phyloP scores from a whole-genome alignment of 129 eudicot genomes.

The Cynara cardunculus region DNA sequence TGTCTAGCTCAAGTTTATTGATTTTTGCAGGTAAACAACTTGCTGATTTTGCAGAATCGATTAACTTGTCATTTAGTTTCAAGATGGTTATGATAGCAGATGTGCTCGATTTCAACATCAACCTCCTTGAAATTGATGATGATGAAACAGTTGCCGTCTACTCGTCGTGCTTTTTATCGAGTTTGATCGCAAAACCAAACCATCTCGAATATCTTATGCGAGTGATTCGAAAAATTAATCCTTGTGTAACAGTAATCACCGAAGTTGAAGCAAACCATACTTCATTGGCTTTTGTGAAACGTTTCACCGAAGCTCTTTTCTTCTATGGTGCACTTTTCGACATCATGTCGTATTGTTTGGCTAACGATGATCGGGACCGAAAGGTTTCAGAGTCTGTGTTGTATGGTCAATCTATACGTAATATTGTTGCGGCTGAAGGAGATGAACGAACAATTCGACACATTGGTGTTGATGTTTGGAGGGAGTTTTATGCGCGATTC shows the following conservation, averaged over 20 bases:
- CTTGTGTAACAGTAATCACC: slow-evolving; percentile 31
- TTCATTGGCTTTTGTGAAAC: slow-evolving; percentile 37
- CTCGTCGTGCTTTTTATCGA: slow-evolving; percentile 20
- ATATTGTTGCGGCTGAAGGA: slow-evolving; percentile 52
- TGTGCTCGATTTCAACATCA: slow-evolving; percentile 32
- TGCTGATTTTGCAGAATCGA: slow-evolving; percentile 33
- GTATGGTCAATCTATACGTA: slow-evolving; percentile 29
- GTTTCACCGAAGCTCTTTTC: slow-evolving; percentile 51
- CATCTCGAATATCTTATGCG: slow-evolving; percentile 41
- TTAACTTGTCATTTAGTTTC: slow-evolving; percentile 37
- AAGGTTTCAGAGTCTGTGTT: slow-evolving; percentile 21
- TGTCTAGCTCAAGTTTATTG: no score
- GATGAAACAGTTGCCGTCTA: slow-evolving; percentile 43
- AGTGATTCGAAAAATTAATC: slow-evolving; percentile 36
- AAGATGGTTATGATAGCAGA: slow-evolving; percentile 41
- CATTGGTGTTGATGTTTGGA: slow-evolving; percentile 42
- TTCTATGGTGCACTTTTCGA: slow-evolving; percentile 50
- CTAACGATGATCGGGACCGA: slow-evolving; percentile 25
- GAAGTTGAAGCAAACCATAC: slow-evolving; percentile 51
- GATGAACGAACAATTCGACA: slow-evolving; percentile 42
- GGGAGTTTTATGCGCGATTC: slow-evolving; percentile 38
- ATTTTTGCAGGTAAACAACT: slow-evolving; percentile 23
- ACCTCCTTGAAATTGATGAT: slow-evolving; percentile 24
- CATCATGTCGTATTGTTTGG: slow-evolving; percentile 34
- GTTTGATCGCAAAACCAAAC: slow-evolving; percentile 25